Evolutionary conservation across 768 basidiomycete genomes (phyloP).

Genomic region (Kwoniella newhampshirensis): DNA sequence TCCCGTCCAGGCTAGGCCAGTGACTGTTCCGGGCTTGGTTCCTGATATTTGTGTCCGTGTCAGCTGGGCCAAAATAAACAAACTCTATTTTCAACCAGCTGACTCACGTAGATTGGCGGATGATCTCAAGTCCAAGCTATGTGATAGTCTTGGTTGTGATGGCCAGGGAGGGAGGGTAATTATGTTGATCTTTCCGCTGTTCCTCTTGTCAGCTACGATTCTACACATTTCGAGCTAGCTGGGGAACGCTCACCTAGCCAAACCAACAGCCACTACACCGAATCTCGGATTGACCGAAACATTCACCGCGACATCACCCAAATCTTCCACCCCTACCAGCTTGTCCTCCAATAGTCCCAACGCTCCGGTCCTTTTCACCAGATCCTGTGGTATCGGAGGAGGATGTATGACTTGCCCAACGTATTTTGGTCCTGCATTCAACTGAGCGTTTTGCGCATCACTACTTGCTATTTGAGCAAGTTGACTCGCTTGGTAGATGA

Average conservation of each 20-base stretch:
- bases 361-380: slow-evolving; percentile 8
- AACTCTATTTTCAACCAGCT: neutral
- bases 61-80: neutral
- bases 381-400: slow-evolving; percentile 6
- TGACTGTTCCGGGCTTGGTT: slow-evolving; percentile 42
- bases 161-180: slow-evolving; percentile 68
- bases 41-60: slow-evolving; percentile 7
- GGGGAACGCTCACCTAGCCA: slow-evolving; percentile 61
- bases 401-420: slow-evolving; percentile 18
- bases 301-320: slow-evolving; percentile 27
- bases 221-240: neutral
- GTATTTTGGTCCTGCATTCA: slow-evolving; percentile 16
- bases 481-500: slow-evolving; percentile 30
- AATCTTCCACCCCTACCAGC: slow-evolving; percentile 25
- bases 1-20: slow-evolving; percentile 79
- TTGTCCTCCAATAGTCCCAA: slow-evolving; percentile 20
- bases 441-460: slow-evolving; percentile 12
- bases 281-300: slow-evolving; percentile 76
- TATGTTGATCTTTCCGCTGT: slow-evolving; percentile 67
- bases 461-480: slow-evolving; percentile 10
- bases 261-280: slow-evolving; percentile 78
- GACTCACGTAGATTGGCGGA: slow-evolving; percentile 36
- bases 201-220: slow-evolving; percentile 7
- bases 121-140: slow-evolving; percentile 56
- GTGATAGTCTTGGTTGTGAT: slow-evolving; percentile 62